phyloP scores from a whole-genome alignment of 2,329 filamentous ascomycete species.

The Aspergillus quadricinctus region DNA sequence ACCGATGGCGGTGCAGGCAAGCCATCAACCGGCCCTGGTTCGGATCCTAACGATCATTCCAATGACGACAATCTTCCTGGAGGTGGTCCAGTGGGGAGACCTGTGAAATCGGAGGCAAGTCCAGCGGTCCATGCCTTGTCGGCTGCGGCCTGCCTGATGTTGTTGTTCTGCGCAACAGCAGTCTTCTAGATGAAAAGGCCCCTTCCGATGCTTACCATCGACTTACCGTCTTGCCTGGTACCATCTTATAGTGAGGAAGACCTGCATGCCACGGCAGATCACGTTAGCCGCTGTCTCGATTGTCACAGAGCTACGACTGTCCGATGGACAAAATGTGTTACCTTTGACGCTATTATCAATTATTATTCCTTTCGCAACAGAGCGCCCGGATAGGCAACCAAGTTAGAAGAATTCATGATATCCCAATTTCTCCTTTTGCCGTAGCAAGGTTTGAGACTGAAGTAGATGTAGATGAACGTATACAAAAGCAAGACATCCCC shows the following conservation, averaged over 20 bases:
- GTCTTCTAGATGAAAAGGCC: not conserved
- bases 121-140: not conserved
- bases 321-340: not conserved
- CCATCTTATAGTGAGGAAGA: not conserved
- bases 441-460: not conserved
- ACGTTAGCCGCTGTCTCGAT: not conserved
- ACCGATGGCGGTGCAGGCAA: slow-evolving; percentile 4
- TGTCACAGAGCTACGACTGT: not conserved
- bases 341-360: not conserved
- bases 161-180: not conserved
- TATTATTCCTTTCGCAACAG: not conserved
- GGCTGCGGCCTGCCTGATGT: not conserved
- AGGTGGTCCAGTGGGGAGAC: not conserved
- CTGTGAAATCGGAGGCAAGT: not conserved
- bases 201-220: not conserved
- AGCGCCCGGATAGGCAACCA: not conserved
- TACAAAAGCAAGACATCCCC: too few species aligned
- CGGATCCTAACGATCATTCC: not conserved
- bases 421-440: not conserved
- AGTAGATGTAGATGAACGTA: not conserved
- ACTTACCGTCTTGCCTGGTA: not conserved
- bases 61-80: not conserved
- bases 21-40: not conserved
- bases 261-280: not conserved
- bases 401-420: not conserved